phyloP scores from a whole-genome alignment of 176 grass and related monocot species.

The Oryza brachyantha region DNA sequence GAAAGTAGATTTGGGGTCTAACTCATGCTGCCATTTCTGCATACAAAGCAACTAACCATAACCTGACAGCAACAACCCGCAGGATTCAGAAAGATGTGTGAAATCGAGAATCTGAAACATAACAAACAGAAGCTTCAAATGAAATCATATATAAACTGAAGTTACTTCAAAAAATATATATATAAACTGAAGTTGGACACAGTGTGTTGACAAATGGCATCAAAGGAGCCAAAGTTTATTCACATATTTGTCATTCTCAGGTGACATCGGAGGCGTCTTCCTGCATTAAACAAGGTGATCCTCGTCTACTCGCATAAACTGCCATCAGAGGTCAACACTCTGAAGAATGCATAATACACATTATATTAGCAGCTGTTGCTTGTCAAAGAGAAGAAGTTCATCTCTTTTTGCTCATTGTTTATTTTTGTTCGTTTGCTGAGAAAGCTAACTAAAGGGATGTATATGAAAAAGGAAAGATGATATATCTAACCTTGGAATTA shows the following conservation, averaged over 20 bases:
- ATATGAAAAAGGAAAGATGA: background rate
- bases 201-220: slow-evolving; percentile 25
- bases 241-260: background rate
- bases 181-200: background rate
- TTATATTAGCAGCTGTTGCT: background rate
- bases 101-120: background rate
- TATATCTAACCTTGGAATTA: background rate
- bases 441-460: background rate
- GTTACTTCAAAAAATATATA: no score
- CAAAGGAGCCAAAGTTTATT: background rate
- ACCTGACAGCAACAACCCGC: background rate
- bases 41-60: background rate
- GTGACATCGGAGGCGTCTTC: slow-evolving; percentile 21
- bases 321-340: slow-evolving; percentile 13
- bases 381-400: background rate
- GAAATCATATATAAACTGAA: background rate
- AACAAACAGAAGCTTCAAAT: background rate
- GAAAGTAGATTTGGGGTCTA: slow-evolving; percentile 29
- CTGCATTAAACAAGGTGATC: slow-evolving; percentile 17
- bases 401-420: slow-evolving; percentile 1
- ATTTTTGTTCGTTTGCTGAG: background rate
- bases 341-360: background rate
- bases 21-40: background rate
- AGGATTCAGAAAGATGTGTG: background rate
- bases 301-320: background rate